phyloP scores from a whole-genome alignment of 1,139 yeast species.

The Yamadazyma pseudoaaseri region DNA sequence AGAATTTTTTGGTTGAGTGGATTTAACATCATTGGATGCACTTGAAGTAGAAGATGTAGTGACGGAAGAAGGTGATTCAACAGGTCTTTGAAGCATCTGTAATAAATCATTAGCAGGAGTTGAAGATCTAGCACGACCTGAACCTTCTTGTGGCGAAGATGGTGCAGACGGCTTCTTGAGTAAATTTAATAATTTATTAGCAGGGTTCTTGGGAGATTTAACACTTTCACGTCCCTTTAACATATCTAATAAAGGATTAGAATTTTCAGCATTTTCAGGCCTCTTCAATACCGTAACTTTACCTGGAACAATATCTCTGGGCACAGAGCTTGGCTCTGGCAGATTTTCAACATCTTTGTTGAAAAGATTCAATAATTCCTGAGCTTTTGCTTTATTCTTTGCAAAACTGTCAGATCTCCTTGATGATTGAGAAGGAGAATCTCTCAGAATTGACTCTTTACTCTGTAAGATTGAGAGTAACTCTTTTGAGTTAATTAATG shows the following conservation, averaged over 20 bases:
- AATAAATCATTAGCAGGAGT: constrained; percentile 16
- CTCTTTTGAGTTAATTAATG: constrained; percentile 48
- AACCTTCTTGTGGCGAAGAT: constrained; percentile 2
- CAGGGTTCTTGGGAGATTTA: constrained; percentile 6
- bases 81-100: constrained; percentile 16
- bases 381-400: constrained; percentile 37
- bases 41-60: background rate
- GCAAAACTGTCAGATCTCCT: constrained; percentile 19
- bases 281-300: constrained; percentile 12
- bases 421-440: constrained; percentile 9
- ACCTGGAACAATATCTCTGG: constrained; percentile 9
- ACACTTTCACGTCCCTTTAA: constrained; percentile 11
- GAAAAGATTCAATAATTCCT: constrained; percentile 38
- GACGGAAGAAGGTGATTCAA: background rate
- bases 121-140: background rate
- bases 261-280: constrained; percentile 7
- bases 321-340: background rate
- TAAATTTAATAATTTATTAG: constrained; percentile 11
- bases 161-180: constrained; percentile 9
- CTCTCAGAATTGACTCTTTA: constrained; percentile 20
- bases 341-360: constrained; percentile 11
- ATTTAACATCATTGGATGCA: background rate
- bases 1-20: constrained; percentile 1
- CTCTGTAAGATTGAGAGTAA: constrained; percentile 49
- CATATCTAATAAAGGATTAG: constrained; percentile 17